Evolutionary conservation across 371 early-diverging fungal genomes (phyloP).

Genomic region (Syncephalastrum monosporum): DNA sequence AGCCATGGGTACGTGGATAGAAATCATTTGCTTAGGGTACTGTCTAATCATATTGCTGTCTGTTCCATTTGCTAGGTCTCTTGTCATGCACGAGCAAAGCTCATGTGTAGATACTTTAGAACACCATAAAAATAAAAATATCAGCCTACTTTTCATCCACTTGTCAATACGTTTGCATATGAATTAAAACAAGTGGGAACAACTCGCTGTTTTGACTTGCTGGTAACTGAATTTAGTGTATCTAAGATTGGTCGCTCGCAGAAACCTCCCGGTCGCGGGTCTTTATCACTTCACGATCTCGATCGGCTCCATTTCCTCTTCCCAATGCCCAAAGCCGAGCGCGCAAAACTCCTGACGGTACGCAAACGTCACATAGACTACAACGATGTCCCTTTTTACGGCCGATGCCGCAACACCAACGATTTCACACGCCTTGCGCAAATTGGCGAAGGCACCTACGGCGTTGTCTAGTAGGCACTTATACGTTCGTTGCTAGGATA

Average conservation of each 20-base stretch:
- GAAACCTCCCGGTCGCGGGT: no score
- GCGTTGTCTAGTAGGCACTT: constrained; percentile 77
- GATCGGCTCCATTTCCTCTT: no score
- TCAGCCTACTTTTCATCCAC: no score
- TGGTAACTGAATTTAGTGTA: no score
- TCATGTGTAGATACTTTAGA: constrained; percentile 8
- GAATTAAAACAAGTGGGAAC: no score
- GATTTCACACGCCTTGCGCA: constrained; percentile 69
- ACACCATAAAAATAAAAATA: no score
- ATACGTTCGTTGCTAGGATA: background rate
- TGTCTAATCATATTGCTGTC: background rate
- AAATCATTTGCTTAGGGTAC: background rate
- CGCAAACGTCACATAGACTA: constrained; percentile 25
- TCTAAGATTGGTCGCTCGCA: no score
- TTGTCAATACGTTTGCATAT: no score
- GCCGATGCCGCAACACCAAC: constrained; percentile 63
- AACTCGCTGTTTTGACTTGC: no score
- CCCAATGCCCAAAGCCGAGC: no score
- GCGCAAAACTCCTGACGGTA: constrained; percentile 23
- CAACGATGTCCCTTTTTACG: constrained; percentile 44
- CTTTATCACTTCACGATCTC: no score
- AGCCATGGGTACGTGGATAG: constrained; percentile 64
- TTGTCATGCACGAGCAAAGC: constrained; percentile 43
- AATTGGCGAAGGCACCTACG: constrained; percentile 84
- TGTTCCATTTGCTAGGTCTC: constrained; percentile 26